These are phyloP conservation scores for Solioccasus polychromus DNA, from an alignment of 768 basidiomycete species.

Conservation along the genomic window DNA sequence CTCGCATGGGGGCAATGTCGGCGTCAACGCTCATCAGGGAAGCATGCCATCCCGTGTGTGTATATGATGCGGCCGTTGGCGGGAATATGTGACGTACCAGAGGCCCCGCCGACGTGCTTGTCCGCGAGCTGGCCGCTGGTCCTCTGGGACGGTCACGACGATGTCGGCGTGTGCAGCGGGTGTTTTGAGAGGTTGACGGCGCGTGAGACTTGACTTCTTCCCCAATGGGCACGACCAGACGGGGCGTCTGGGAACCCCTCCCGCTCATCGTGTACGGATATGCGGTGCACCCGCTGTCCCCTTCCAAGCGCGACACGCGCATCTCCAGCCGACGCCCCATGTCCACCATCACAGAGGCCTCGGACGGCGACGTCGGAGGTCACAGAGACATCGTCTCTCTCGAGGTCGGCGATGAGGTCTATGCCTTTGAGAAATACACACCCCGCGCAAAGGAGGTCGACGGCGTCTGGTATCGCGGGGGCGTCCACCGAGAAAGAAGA, in stretches of 20 bases:
- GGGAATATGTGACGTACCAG: slow-evolving; percentile 30
- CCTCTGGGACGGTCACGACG: slow-evolving; percentile 29
- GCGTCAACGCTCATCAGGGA: too few relatives aligned
- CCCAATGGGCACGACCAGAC: slow-evolving; percentile 29
- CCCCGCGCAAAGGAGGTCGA: slow-evolving; percentile 71
- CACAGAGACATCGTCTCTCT: slow-evolving; percentile 79
- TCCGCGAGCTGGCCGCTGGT: slow-evolving; percentile 19
- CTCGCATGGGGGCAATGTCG: too few relatives aligned
- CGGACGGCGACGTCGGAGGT: slow-evolving; percentile 59
- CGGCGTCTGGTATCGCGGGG: slow-evolving; percentile 94
- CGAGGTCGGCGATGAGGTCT: slow-evolving; percentile 95
- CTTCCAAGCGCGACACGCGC: slow-evolving; percentile 71
- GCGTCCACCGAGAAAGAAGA: slow-evolving; percentile 33
- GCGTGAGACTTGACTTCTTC: too few relatives aligned
- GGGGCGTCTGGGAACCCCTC: slow-evolving; percentile 61
- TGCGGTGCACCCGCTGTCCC: slow-evolving; percentile 79
- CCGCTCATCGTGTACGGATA: slow-evolving; percentile 86
- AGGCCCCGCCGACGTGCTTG: slow-evolving; percentile 29
- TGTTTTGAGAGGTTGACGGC: too few relatives aligned
- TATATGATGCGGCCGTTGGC: slow-evolving; percentile 34
- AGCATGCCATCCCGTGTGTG: slow-evolving; percentile 34
- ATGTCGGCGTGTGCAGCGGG: slow-evolving; percentile 23
- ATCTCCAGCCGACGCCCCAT: slow-evolving; percentile 43
- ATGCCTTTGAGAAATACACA: slow-evolving; percentile 91
- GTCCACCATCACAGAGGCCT: slow-evolving; percentile 44